These are phyloP conservation scores for Cylindrotheca fusiformis DNA, from an alignment of 108 stramenopile genomes.

Conservation along the genomic window DNA sequence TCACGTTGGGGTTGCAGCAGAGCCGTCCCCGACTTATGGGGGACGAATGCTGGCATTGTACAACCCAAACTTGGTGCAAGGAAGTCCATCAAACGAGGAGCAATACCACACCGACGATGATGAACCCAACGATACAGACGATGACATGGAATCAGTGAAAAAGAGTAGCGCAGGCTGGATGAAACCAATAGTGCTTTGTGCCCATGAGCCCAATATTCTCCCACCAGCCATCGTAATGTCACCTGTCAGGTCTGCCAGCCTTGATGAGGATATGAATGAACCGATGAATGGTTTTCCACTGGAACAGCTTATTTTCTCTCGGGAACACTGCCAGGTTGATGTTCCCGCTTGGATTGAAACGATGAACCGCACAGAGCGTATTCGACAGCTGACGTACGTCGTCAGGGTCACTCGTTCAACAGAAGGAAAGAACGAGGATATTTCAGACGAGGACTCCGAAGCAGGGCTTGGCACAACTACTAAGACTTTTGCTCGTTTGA, in stretches of 20 bases:
- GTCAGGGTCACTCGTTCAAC: slow-evolving; percentile 46
- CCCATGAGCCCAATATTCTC: slow-evolving; percentile 17
- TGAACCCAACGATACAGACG: slow-evolving; percentile 36
- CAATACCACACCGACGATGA: slow-evolving; percentile 47
- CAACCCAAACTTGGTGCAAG: slow-evolving; percentile 22
- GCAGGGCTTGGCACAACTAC: background rate
- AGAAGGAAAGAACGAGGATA: slow-evolving; percentile 15
- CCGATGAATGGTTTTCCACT: background rate
- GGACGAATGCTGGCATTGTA: slow-evolving; percentile 82
- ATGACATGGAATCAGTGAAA: slow-evolving; percentile 13
- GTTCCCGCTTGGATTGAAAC: slow-evolving; percentile 86
- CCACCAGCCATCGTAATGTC: background rate
- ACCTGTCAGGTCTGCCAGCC: background rate
- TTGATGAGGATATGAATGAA: background rate
- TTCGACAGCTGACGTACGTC: slow-evolving; percentile 72
- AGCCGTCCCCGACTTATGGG: slow-evolving; percentile 76
- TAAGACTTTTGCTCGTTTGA: slow-evolving; percentile 21
- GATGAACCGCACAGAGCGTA: slow-evolving; percentile 71
- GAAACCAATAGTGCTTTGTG: slow-evolving; percentile 32
- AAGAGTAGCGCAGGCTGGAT: slow-evolving; percentile 35
- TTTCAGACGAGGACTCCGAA: background rate
- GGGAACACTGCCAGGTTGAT: slow-evolving; percentile 50
- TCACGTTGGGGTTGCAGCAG: slow-evolving; percentile 65
- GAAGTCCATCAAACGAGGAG: slow-evolving; percentile 22
- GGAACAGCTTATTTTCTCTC: slow-evolving; percentile 25